Evolutionary conservation across 345 rosid genomes (phyloP).

Genomic region (Citrus cavaleriei): DNA sequence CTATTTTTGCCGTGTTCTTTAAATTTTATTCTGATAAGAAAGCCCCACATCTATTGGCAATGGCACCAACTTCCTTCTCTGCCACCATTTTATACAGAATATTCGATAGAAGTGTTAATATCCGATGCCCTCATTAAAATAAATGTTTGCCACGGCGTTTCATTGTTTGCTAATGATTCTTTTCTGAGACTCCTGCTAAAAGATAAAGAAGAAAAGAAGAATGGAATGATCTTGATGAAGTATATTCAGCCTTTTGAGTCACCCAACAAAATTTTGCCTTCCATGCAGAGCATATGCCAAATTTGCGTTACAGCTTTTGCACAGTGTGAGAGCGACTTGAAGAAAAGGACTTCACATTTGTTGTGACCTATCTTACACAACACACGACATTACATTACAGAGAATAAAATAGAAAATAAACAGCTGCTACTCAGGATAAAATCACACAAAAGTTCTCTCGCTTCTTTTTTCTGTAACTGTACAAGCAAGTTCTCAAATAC

Average conservation of each 20-base stretch:
- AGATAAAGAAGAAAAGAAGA: neutral
- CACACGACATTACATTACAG: neutral
- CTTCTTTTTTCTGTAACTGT: constrained; percentile 28
- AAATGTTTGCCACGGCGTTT: neutral
- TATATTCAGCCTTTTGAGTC: constrained; percentile 9
- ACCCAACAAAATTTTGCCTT: neutral
- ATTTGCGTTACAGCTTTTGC: constrained; percentile 11
- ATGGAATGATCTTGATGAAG: neutral
- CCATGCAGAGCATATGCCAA: constrained; percentile 11
- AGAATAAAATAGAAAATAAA: constrained; percentile 1
- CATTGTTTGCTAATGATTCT: neutral
- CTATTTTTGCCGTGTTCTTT: neutral
- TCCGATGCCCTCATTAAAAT: no score
- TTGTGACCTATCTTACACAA: neutral
- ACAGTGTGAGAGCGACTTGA: constrained; percentile 15
- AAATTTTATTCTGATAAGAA: neutral
- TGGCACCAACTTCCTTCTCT: neutral
- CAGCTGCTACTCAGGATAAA: neutral
- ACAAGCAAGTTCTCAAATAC: constrained; percentile 23
- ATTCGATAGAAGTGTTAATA: neutral
- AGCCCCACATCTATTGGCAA: neutral
- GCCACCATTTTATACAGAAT: neutral
- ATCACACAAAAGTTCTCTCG: constrained; percentile 6
- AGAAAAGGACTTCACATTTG: constrained; percentile 27
- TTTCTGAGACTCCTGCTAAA: neutral